Conservation (phyloP, 2,329 filamentous ascomycete genomes). For the Monilinia polystroma region DNA sequence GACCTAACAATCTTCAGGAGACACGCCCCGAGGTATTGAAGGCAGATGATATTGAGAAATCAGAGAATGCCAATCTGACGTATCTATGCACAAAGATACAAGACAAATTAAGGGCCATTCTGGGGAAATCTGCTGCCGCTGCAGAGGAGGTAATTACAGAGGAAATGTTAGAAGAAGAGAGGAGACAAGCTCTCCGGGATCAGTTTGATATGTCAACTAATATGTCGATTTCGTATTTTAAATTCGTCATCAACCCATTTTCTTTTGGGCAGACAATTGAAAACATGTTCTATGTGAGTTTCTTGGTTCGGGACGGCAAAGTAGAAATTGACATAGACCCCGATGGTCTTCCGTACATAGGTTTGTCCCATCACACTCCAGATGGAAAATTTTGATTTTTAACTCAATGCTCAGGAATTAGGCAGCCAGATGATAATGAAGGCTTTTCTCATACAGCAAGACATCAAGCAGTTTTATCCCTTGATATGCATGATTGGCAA, state of each 20-base stretch:
- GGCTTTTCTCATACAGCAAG: constrained; percentile 45
- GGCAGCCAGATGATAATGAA: constrained; percentile 17
- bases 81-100: constrained; percentile 75
- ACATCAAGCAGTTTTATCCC: constrained; percentile 83
- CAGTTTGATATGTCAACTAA: constrained; percentile 64
- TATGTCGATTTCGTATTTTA: constrained; percentile 74
- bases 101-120: constrained; percentile 54
- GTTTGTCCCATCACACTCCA: constrained; percentile 54
- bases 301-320: constrained; percentile 83
- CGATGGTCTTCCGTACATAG: constrained; percentile 71
- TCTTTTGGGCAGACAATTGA: constrained; percentile 95
- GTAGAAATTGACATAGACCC: constrained; percentile 73
- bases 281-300: constrained; percentile 95
- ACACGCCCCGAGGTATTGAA: constrained; percentile 76
- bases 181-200: constrained; percentile 54
- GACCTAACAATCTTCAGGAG: constrained; percentile 65
- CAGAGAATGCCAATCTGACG: constrained; percentile 78
- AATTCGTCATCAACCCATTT: constrained; percentile 83
- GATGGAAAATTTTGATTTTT: constrained; percentile 35
- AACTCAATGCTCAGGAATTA: constrained; percentile 25
- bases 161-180: constrained; percentile 48
- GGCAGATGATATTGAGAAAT: constrained; percentile 67
- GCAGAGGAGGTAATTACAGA: constrained; percentile 47
- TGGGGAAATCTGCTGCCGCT: constrained; percentile 49
- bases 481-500: constrained; percentile 83